Evolutionary conservation across 345 rosid genomes (phyloP), one percentile per base, ranked within the genome.

Genomic region (Camelina sativa): DNA sequence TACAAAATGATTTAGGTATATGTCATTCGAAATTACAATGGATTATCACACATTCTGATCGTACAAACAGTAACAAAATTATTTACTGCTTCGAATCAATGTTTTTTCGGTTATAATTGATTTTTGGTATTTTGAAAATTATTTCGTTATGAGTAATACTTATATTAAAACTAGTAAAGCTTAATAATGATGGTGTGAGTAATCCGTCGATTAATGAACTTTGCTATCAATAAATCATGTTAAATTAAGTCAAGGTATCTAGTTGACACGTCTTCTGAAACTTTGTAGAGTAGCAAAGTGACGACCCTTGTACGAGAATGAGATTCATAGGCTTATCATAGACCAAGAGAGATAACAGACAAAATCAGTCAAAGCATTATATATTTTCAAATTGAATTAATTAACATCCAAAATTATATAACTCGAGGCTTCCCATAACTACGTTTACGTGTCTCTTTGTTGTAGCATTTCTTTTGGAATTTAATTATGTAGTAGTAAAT

Each of bases 251-350:
- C 60, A 16, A 28, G 12, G 50, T 70, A 59, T 34, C 13, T 34
- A 20, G 65, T 46, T 19, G 66, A 20, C 67, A 48, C 51, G 22
- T 62, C 69, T 51, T 51, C 41, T 51, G n/a, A 17, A 71, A 71
- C 19, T 52, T 23, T 58, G 13, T 23, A 60, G 25, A 34, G 19
- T 46, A 48, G 47, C 34, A 10, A 23, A 56, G 54, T 19, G 25
- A 51, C 44, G 32, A 43, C 28, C 38, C 28, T n/a, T 51, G 76
- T 62, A 38, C 62, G 69, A 62, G 62, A 52, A 62, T 38, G 76
- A 17, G 53, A 62, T 56, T 19, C 64, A 20, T 19, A 20, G 28
- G 64, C 10, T 23, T 63, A 30, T 13, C 2, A 48, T 62, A 34
- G 65, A 69, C 74, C 20, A 32, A 32, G 20, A 59, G 37, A 59